Evolutionary conservation across 2,329 filamentous ascomycete species (phyloP).

Genomic region (Meredithiella fracta): DNA sequence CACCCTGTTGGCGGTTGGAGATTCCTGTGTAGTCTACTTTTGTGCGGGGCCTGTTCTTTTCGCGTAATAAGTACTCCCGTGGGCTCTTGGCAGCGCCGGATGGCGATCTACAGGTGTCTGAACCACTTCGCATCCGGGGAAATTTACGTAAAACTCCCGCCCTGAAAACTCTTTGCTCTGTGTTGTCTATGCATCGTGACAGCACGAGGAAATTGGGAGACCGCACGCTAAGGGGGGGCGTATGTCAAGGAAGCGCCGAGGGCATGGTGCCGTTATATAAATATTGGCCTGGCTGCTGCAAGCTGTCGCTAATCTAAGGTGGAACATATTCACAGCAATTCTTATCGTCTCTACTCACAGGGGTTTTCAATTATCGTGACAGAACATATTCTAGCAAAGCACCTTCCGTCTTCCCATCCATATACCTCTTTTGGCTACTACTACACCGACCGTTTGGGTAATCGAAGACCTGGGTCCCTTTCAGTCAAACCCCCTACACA

Average conservation of each 20-base stretch:
- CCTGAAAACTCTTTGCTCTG: neutral
- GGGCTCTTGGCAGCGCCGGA: neutral
- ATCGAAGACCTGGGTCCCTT: too few relatives aligned
- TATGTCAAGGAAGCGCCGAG: neutral
- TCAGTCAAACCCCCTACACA: too few relatives aligned
- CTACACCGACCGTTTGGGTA: too few relatives aligned
- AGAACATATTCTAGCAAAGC: neutral
- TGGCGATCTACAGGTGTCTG: neutral
- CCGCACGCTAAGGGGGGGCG: neutral
- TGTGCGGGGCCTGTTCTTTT: neutral
- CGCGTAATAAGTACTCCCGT: neutral
- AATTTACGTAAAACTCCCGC: neutral
- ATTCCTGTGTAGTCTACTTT: too few relatives aligned
- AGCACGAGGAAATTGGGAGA: neutral
- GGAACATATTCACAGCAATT: neutral
- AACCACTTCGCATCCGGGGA: neutral
- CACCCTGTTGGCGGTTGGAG: too few relatives aligned
- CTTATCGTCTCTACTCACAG: neutral
- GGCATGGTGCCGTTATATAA: neutral
- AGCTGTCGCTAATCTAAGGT: neutral
- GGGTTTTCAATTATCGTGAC: neutral
- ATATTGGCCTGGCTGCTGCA: neutral
- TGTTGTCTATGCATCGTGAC: constrained; percentile 1
- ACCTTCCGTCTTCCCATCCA: neutral
- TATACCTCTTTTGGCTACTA: neutral